Percentiles rank a stretch among this genome's conserved stretches.
Evolutionary conservation across 164 flowering plant species (phyloP).

Genomic region (Vitis vinifera): DNA sequence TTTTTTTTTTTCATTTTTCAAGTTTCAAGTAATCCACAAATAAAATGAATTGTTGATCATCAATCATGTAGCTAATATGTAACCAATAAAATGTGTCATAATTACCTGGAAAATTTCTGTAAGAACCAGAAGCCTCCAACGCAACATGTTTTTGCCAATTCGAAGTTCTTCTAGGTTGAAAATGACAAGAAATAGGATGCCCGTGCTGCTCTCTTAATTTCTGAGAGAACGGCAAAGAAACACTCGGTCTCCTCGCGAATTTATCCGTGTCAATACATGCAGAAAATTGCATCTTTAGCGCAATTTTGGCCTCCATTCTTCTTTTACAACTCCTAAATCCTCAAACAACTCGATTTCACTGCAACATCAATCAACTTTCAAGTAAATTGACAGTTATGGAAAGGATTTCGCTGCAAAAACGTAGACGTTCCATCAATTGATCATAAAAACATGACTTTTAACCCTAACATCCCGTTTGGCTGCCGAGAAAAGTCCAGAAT

Average conservation of each 20-base stretch:
- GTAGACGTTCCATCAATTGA: too few relatives aligned
- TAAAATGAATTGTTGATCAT: too few relatives aligned
- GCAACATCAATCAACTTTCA: too few relatives aligned
- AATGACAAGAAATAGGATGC: conserved; percentile 20
- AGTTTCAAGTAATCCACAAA: too few relatives aligned
- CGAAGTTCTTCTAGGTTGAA: conserved; percentile 13
- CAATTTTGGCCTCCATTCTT: conserved; percentile 43
- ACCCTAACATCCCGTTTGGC: too few relatives aligned
- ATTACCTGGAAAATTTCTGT: conserved; percentile 53
- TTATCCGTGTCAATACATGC: conserved; percentile 30
- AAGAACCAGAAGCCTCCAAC: conserved; percentile 46
- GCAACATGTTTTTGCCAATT: conserved; percentile 16
- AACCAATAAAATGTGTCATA: not conserved
- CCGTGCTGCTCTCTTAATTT: conserved; percentile 13
- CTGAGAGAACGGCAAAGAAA: conserved; percentile 26
- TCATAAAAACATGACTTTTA: too few relatives aligned
- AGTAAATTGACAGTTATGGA: too few relatives aligned
- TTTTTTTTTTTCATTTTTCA: too few relatives aligned
- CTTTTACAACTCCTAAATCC: not conserved
- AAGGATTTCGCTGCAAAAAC: too few relatives aligned
- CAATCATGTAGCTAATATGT: not conserved
- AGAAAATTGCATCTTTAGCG: conserved; percentile 28
- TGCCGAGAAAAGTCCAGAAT: too few relatives aligned
- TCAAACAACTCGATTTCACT: too few relatives aligned
- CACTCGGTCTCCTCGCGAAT: conserved; percentile 21